Base-by-base conservation (phyloP, 2,329 filamentous ascomycete genomes). In the Hysterium pulicare region DNA sequence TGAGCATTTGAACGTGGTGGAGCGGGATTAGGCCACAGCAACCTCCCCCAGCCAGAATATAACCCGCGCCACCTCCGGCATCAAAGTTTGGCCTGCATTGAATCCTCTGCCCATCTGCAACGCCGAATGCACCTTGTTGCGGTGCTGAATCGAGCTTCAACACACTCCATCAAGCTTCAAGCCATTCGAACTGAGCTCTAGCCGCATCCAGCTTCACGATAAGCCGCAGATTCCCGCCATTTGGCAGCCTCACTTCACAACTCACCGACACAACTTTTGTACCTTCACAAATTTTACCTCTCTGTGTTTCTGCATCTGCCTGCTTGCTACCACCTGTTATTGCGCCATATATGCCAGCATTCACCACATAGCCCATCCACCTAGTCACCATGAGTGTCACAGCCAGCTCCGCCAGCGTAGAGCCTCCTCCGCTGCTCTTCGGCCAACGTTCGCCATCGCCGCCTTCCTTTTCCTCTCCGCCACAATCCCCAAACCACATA, bases 351-450 rank as follows among this genome's bases (percentile, higher is more conserved):
- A 47, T 47, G 45, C 44, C 31, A 40, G 40, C 40, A 41, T 33
- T 28, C 16, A 23, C 23, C 13, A 43, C 20, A 35, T 23, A 42
- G 24, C 43, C 34, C 40, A 49, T 47, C 21, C n/a, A 23, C 11
- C 28, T 24, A 21, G 41, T 49, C 59, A 47, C 55, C 51, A 70
- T 70, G 67, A 70, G 67, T 49, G 60, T 68, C 53, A 57, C 59
- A 28, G 63, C 53, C 23, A 53, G 48, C 40, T 47, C 49, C 33
- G 40, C 51, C 19, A 50, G 57, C 53, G 54, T 67, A 36, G 65
- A 69, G 47, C 55, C 59, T 30, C 60, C 59, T 35, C 60, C 63
- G 41, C 51, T 66, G 38, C 61, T 67, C 44, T 68, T 69, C 51
- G 54, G 50, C 49, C 62, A 62, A 42, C 52, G 46, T 10, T 53